Percentiles rank a stretch among this genome's conserved stretches.
Evolutionary conservation across 768 basidiomycete genomes (phyloP).

Genomic region (Paxillus rubicundulus): DNA sequence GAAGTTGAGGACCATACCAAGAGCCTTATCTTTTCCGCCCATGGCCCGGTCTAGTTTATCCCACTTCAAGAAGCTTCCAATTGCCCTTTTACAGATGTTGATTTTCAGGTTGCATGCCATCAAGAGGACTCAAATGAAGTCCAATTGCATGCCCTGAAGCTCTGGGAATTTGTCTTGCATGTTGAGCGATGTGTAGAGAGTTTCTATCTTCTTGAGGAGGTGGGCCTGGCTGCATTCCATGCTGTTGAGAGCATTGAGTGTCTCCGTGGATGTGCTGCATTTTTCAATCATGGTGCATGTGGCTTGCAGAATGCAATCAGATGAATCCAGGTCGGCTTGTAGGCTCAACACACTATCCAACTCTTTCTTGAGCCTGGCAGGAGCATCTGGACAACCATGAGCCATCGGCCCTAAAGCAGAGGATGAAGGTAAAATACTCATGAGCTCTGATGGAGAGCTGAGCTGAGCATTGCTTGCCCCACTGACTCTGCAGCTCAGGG

Average conservation of each 20-base stretch:
- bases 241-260: conserved; percentile 13
- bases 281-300: conserved; percentile 8
- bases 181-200: conserved; percentile 35
- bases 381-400: conserved; percentile 22
- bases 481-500: neutral
- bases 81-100: conserved; percentile 22
- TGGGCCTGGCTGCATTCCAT: conserved; percentile 20
- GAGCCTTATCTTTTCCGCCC: conserved; percentile 13
- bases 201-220: conserved; percentile 27
- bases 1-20: conserved; percentile 22
- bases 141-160: conserved; percentile 26
- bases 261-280: neutral
- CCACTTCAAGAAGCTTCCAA: conserved; percentile 27
- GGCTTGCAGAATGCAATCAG: conserved; percentile 23
- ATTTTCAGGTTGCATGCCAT: conserved; percentile 21
- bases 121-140: conserved; percentile 15
- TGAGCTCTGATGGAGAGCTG: conserved; percentile 7
- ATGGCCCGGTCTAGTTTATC: conserved; percentile 25
- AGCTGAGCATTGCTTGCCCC: neutral
- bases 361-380: conserved; percentile 31
- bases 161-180: conserved; percentile 33
- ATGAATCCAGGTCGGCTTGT: conserved; percentile 27
- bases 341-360: conserved; percentile 31
- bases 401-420: neutral
- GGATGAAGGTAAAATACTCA: neutral